phyloP scores from a whole-genome alignment of 208 protist genomes.

The Phytomonas francai region DNA sequence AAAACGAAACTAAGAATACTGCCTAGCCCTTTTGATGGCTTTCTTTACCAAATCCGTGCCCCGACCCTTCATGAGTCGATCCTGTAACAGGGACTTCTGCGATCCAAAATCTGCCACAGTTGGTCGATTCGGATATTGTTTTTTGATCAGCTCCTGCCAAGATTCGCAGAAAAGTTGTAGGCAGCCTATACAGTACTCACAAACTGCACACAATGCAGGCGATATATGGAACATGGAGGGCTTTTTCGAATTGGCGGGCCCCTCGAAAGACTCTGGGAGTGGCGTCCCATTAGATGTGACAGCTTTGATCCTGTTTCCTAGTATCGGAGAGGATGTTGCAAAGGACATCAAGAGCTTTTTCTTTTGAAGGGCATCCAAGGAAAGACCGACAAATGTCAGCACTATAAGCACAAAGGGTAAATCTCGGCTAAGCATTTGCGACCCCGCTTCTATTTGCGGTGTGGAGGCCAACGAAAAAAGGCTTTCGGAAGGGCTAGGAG shows the following conservation, averaged over 20 bases:
- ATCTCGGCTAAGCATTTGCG: conserved; percentile 34
- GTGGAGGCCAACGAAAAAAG: neutral
- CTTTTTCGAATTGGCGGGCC: neutral
- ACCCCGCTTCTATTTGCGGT: neutral
- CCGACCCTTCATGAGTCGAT: conserved; percentile 14
- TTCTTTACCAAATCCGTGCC: conserved; percentile 11
- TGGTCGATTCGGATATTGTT: conserved; percentile 2
- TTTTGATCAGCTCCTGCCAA: conserved; percentile 6
- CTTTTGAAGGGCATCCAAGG: conserved; percentile 31
- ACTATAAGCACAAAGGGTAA: conserved; percentile 73
- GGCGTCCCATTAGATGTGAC: neutral
- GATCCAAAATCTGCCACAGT: conserved; percentile 24
- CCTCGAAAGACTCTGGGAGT: neutral
- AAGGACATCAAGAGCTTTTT: conserved; percentile 5
- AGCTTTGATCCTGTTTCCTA: neutral
- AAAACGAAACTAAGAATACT: conserved; percentile 2
- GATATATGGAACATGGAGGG: conserved; percentile 6
- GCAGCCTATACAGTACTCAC: conserved; percentile 16
- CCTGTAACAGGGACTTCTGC: conserved; percentile 14
- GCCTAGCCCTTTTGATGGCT: conserved; percentile 12
- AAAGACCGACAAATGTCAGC: conserved; percentile 60
- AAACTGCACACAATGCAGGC: conserved; percentile 19
- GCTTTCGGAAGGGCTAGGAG: neutral
- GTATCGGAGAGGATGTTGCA: conserved; percentile 8
- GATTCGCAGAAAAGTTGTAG: conserved; percentile 19